These are phyloP conservation scores for Stagonosporopsis cucurbitacearum DNA, from an alignment of 2,329 filamentous ascomycete genomes.

Conservation along the genomic window DNA sequence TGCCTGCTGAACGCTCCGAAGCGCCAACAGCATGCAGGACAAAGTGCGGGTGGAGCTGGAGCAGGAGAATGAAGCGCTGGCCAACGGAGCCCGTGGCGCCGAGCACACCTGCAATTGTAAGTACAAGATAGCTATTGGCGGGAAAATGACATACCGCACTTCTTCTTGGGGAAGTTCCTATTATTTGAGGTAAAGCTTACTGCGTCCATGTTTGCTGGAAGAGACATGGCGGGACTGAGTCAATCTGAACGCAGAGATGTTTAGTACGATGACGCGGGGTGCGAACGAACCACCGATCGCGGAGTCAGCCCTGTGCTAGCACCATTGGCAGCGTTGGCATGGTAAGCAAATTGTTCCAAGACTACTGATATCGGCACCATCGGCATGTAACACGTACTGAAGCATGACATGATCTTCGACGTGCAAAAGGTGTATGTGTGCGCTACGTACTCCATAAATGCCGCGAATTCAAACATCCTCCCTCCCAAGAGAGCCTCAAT, in stretches of 20 bases:
- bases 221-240: constrained; percentile 28
- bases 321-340: not conserved
- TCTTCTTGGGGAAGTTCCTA: constrained; percentile 57
- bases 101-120: constrained; percentile 64
- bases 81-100: constrained; percentile 94
- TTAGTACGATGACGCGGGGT: constrained; percentile 27
- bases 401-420: not conserved
- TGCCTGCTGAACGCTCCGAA: constrained; percentile 85
- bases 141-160: constrained; percentile 59
- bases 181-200: constrained; percentile 51
- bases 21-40: constrained; percentile 88
- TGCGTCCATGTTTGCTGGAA: constrained; percentile 50
- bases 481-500: constrained; percentile 1
- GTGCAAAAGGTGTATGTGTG: not conserved
- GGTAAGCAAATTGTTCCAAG: constrained; percentile 13
- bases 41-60: constrained; percentile 86
- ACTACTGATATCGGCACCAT: constrained; percentile 2
- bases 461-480: constrained; percentile 27
- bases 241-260: constrained; percentile 27
- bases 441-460: constrained; percentile 11
- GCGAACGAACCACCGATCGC: constrained; percentile 30
- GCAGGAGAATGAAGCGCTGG: constrained; percentile 91
- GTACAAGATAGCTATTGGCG: not conserved
- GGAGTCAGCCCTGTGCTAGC: constrained; percentile 18
- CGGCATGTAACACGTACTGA: not conserved